Percentiles rank a stretch among this genome's conserved stretches.
phyloP scores from a whole-genome alignment of 1,284 basidiomycete species.

The Sporisorium scitamineum region DNA sequence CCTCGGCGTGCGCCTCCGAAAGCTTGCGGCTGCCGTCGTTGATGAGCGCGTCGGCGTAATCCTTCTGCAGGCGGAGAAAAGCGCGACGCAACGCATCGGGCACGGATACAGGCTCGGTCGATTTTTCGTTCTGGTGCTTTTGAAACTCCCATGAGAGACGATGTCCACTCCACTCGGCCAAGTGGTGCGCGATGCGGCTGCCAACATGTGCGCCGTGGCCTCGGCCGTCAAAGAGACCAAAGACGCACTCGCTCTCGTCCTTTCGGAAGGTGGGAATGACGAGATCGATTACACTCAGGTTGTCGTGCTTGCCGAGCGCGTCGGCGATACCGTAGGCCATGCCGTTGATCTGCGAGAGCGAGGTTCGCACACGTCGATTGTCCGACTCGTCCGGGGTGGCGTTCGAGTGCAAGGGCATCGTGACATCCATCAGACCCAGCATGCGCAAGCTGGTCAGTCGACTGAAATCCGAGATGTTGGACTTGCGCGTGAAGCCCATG shows the following conservation, averaged over 20 bases:
- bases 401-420: conserved; percentile 73
- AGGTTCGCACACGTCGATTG: conserved; percentile 90
- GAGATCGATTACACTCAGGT: conserved; percentile 88
- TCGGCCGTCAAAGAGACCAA: conserved; percentile 86
- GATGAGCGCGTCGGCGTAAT: conserved; percentile 64
- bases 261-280: conserved; percentile 89
- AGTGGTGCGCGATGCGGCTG: conserved; percentile 74
- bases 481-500: conserved; percentile 64
- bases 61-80: conserved; percentile 65
- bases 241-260: conserved; percentile 84
- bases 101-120: conserved; percentile 46
- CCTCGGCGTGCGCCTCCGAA: conserved; percentile 49
- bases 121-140: conserved; percentile 35
- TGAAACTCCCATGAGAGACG: conserved; percentile 61
- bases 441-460: conserved; percentile 83
- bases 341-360: conserved; percentile 86
- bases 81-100: conserved; percentile 61
- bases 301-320: conserved; percentile 77
- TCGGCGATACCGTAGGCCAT: conserved; percentile 98
- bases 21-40: conserved; percentile 55
- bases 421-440: conserved; percentile 97
- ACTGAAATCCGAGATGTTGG: conserved; percentile 84
- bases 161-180: conserved; percentile 59
- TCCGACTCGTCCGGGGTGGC: conserved; percentile 85
- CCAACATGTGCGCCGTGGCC: conserved; percentile 72